These are phyloP conservation scores for Eimeria praecox DNA, from an alignment of 169 alveolate species.

Conservation along the genomic window DNA sequence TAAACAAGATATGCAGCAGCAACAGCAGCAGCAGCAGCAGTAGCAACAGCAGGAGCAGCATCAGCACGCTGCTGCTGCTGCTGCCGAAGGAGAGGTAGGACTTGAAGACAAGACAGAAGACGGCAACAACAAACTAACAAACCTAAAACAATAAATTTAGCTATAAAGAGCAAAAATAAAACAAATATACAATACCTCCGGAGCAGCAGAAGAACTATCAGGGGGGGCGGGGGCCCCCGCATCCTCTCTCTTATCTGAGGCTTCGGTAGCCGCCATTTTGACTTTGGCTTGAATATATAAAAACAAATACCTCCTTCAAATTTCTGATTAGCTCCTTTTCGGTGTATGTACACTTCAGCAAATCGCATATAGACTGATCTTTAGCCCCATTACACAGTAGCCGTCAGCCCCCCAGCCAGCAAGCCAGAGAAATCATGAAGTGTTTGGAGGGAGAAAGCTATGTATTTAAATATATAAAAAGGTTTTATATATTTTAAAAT, in stretches of 20 bases:
- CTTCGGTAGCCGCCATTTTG: background rate
- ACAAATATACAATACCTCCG: background rate
- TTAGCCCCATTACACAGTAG: background rate
- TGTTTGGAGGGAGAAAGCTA: too few relatives aligned
- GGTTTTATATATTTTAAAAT: too few relatives aligned
- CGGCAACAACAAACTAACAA: background rate
- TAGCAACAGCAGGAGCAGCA: too few relatives aligned
- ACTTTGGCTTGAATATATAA: background rate
- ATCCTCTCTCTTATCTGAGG: conserved; percentile 27
- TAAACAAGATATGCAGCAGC: too few relatives aligned
- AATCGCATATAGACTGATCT: background rate
- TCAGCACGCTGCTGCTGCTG: too few relatives aligned
- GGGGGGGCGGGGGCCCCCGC: conserved; percentile 8
- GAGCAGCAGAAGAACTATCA: background rate
- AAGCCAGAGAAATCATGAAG: background rate
- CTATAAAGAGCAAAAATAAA: background rate
- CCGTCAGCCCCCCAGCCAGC: background rate
- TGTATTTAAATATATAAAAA: too few relatives aligned
- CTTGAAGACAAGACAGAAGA: background rate
- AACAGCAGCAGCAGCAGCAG: too few relatives aligned
- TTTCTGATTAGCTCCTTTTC: background rate
- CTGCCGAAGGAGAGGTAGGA: background rate
- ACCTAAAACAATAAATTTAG: background rate
- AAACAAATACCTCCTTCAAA: background rate
- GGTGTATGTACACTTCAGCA: background rate